Conservation (phyloP, 2,329 filamentous ascomycete species). For the Phyllosticta ampelicida region DNA sequence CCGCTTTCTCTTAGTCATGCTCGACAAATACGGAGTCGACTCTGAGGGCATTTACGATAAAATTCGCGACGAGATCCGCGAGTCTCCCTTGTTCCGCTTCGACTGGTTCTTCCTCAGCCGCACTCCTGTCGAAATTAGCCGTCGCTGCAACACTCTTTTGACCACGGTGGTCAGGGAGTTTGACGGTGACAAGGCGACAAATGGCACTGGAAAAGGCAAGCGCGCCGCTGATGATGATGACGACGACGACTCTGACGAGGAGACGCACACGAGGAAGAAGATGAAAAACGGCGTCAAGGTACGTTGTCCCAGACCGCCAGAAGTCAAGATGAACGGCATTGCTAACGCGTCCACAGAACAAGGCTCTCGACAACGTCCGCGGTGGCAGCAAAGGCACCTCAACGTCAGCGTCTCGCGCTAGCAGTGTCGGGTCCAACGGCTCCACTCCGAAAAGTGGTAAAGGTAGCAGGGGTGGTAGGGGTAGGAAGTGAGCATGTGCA, state of each 20-base stretch:
- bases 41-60: constrained; percentile 82
- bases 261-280: constrained; percentile 91
- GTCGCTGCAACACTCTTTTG: constrained; percentile 85
- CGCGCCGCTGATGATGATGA: constrained; percentile 78
- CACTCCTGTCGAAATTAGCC: constrained; percentile 83
- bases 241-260: constrained; percentile 62
- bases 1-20: constrained; percentile 82
- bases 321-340: background rate
- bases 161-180: constrained; percentile 94
- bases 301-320: constrained; percentile 24
- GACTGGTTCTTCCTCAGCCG: constrained; percentile 99
- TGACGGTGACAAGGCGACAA: constrained; percentile 48
- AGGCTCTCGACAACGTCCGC: constrained; percentile 83
- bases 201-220: constrained; percentile 61
- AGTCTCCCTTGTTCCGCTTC: constrained; percentile 90
- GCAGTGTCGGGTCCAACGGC: constrained; percentile 70
- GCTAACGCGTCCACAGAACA: constrained; percentile 56
- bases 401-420: constrained; percentile 68
- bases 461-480: constrained; percentile 32
- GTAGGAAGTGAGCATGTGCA: constrained; percentile 35
- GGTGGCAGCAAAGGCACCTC: constrained; percentile 66
- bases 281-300: constrained; percentile 82
- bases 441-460: constrained; percentile 39
- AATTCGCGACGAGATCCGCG: constrained; percentile 94
- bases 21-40: constrained; percentile 87